These are phyloP conservation scores for Stylonectria norvegica DNA, from an alignment of 2,329 filamentous ascomycete species.

Conservation along the genomic window DNA sequence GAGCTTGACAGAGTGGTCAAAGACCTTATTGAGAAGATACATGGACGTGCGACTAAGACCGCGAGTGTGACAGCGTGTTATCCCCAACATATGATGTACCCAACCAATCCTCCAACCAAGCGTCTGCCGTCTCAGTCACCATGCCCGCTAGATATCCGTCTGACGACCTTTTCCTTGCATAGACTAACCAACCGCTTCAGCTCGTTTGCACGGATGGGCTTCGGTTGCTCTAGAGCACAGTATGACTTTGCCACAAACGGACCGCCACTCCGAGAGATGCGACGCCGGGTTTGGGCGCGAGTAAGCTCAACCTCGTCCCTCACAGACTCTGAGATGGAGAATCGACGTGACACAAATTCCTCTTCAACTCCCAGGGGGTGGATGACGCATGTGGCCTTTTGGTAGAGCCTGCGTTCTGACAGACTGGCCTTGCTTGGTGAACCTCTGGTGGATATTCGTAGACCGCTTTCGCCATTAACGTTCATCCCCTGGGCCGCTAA, in stretches of 20 bases:
- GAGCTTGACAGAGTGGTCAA: too few species aligned
- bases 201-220: conserved; percentile 29
- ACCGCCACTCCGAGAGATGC: conserved; percentile 18
- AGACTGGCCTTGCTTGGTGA: conserved; percentile 8
- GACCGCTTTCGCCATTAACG: conserved; percentile 20
- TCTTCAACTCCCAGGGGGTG: too few species aligned
- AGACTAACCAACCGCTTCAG: conserved; percentile 29
- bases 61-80: too few species aligned
- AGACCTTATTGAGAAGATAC: too few species aligned
- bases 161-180: conserved; percentile 24
- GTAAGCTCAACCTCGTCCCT: too few species aligned
- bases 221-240: conserved; percentile 32
- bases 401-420: conserved; percentile 4
- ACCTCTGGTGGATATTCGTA: background rate
- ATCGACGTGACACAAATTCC: too few species aligned
- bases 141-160: conserved; percentile 18
- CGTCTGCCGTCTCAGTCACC: conserved; percentile 12
- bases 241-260: conserved; percentile 25
- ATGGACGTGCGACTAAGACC: too few species aligned
- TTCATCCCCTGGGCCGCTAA: conserved; percentile 15
- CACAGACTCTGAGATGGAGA: too few species aligned
- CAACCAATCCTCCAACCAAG: conserved; percentile 2
- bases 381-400: background rate
- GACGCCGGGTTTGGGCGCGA: too few species aligned
- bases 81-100: conserved; percentile 6